Percentiles rank a stretch among this genome's conserved stretches.
Evolutionary conservation across 1,284 basidiomycete species (phyloP).

Genomic region (Hymenochaete sp.): DNA sequence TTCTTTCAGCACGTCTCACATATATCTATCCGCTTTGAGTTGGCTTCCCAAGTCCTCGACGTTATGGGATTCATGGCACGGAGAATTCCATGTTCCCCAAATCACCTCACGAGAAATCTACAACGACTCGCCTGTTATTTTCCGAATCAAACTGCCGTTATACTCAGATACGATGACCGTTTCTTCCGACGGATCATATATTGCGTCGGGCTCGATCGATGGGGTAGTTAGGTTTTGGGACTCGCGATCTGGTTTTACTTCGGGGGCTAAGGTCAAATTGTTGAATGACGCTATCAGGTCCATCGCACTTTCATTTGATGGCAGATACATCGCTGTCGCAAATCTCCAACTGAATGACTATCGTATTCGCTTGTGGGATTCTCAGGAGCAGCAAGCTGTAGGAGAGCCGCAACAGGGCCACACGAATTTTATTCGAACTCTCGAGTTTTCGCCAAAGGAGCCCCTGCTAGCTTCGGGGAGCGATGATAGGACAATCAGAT

Average conservation of each 20-base stretch:
- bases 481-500: constrained; percentile 5
- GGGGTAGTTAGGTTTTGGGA: constrained; percentile 35
- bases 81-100: too few relatives aligned
- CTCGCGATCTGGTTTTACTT: too few relatives aligned
- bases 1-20: too few relatives aligned
- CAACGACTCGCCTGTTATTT: too few relatives aligned
- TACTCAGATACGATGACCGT: too few relatives aligned
- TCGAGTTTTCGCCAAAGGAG: constrained; percentile 16
- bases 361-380: neutral
- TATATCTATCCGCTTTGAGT: too few relatives aligned
- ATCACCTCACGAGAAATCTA: too few relatives aligned
- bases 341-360: neutral
- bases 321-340: neutral
- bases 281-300: too few relatives aligned
- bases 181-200: constrained; percentile 65
- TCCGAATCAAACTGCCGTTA: too few relatives aligned
- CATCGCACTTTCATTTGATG: neutral
- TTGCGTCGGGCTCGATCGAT: constrained; percentile 95
- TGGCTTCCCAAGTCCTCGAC: too few relatives aligned
- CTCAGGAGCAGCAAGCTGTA: neutral
- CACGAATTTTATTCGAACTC: neutral
- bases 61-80: too few relatives aligned
- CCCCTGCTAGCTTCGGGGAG: constrained; percentile 9
- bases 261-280: too few relatives aligned
- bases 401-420: neutral